Base-by-base conservation (phyloP, 2,329 filamentous ascomycete genomes). In the Aspergillus transmontanensis region DNA sequence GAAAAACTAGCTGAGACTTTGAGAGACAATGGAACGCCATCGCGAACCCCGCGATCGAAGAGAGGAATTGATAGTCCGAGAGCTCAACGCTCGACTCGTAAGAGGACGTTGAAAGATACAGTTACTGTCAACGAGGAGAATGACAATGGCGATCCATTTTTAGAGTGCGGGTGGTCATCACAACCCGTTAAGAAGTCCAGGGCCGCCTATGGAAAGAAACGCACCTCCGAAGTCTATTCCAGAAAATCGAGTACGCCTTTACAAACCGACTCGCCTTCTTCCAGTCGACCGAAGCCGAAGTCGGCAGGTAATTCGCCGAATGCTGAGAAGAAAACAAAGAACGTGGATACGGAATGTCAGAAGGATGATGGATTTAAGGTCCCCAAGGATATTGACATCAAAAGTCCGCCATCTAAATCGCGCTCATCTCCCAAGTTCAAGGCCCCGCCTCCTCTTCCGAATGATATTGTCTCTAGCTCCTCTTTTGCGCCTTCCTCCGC, bases 401-500 rank as follows among this genome's bases (percentile, higher is more conserved):
- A 60, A 4, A 70, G 65, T 45, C 64, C 64, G 28, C 48, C 54
- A 16, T 57, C 59, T n/a, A 67, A 68, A 46, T 23, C 58, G 51
- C 61, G 50, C 23, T 21, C 53, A 6, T 41, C 32, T 1, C 58
- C 68, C 2, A 56, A 63, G 45, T 76, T 77, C 55, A 76, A 72
- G 64, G 48, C 71, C 7, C 73, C 75, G 7, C 65, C 66, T 2
- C 48, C 59, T 6, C 60, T 74, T 19, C 70, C 72, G 6, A 62
- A 61, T 16, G 70, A 71, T 53, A 66, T 60, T 10, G 65, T 67
- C 19, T 70, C 73, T 10, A 73, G 67, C 60, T 74, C 75, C 11
- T 77, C 76, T 4, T 55, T 73, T 16, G 69, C 67, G 14, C 66
- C 70, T 30, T 68, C 66, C 28, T 72, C 71, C 6, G 63, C 62